A percentile compares a stretch with the other conserved stretches of the same genome.
phyloP scores from a whole-genome alignment of 179 eudicot species.

The Amaranthus tricolor region DNA sequence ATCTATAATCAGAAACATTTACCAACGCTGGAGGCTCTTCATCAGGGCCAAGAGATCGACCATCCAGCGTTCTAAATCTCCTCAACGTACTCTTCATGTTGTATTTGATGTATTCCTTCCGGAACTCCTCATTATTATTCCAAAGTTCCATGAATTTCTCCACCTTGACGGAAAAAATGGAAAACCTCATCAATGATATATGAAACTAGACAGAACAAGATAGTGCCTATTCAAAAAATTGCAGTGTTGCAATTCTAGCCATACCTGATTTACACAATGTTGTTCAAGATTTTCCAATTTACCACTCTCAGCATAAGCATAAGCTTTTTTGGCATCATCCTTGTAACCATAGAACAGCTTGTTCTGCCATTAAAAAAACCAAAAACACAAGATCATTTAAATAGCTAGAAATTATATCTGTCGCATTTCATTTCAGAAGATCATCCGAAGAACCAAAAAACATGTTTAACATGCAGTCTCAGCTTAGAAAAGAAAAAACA shows the following conservation, averaged over 20 bases:
- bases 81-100: constrained; percentile 59
- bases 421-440: background rate
- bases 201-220: background rate
- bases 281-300: constrained; percentile 51
- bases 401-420: background rate
- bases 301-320: constrained; percentile 42
- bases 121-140: constrained; percentile 69
- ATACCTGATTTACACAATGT: constrained; percentile 68
- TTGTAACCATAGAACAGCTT: constrained; percentile 49
- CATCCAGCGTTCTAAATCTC: constrained; percentile 78
- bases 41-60: constrained; percentile 81
- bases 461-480: too few species aligned
- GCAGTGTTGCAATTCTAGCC: constrained; percentile 12
- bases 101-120: constrained; percentile 60
- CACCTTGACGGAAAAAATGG: constrained; percentile 39
- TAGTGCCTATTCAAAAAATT: background rate
- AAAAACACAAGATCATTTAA: background rate
- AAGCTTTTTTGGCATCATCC: constrained; percentile 51
- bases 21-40: constrained; percentile 53
- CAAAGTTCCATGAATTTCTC: constrained; percentile 66
- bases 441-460: background rate
- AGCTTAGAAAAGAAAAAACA: too few species aligned
- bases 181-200: constrained; percentile 6
- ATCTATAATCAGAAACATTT: constrained; percentile 34
- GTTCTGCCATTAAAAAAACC: constrained; percentile 46